Base-by-base conservation (phyloP, 495 filamentous ascomycete species). In the Aspergillus haitiensis region DNA sequence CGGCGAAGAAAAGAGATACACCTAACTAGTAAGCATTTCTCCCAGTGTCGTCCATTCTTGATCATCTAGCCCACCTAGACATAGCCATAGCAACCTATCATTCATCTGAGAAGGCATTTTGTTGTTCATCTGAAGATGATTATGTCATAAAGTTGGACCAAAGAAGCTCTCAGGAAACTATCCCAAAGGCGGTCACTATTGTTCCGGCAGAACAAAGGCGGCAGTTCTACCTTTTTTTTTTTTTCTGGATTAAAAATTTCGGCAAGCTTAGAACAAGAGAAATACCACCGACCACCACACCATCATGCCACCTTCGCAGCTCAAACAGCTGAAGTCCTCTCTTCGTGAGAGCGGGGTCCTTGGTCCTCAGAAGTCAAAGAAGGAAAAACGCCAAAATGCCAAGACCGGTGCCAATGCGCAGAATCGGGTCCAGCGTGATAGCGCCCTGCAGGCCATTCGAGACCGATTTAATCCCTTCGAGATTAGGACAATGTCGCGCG, bases 401-500 rank as follows among this genome's bases (percentile, higher is more conserved):
- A 85, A 87, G 69, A 80, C 84, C 69, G 83, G 83, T 40, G 80
- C 79, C 48, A 78, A 78, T 49, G 78, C 76, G 46, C 81, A 83
- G 61, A 84, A 89, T 63, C 86, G 88, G 63, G 82, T 88, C n/a
- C 83, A 90, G 72, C 82, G 87, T 55, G 83, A 86, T 64, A 84
- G 83, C 45, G 90, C 89, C 12, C 78, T 98, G 53, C 82, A 89
- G 66, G 82, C 82, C 51, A 97, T 98, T 68, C 88, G 94, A 62
- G 92, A 97, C 59, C 84, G 91, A 63, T 97, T 97, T 84, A 98
- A 97, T 74, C 94, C 94, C 3, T 98, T 98, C 72, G 94, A 98
- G 71, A 82, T 95, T 70, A 92, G 94, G 72, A 81, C 82, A 10
- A 82, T 85, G 27, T 75, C 83, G 0, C 84, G 84, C 2, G 82